Percentiles rank a stretch among this genome's conserved stretches.
Conservation (phyloP, 495 filamentous ascomycete species). For the Opeltia flavorubescens region DNA sequence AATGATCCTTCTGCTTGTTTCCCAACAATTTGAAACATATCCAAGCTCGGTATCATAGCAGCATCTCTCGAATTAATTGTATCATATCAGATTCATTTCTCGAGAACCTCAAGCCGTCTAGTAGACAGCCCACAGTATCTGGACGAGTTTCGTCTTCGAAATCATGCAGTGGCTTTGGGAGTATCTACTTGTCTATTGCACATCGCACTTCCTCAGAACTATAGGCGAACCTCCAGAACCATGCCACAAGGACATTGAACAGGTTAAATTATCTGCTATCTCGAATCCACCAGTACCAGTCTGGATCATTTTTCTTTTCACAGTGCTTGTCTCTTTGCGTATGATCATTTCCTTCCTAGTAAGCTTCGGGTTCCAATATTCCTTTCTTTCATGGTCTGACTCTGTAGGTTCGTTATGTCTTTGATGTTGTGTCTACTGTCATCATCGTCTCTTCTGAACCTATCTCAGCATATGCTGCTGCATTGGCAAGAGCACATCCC, state of each 20-base stretch:
- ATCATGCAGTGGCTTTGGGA: constrained; percentile 11
- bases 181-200: constrained; percentile 16
- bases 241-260: neutral
- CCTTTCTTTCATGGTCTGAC: neutral
- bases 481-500: constrained; percentile 8
- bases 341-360: constrained; percentile 12
- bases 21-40: too few relatives aligned
- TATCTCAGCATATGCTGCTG: constrained; percentile 7
- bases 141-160: too few relatives aligned
- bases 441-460: constrained; percentile 7
- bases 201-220: constrained; percentile 11
- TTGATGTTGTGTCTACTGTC: constrained; percentile 12
- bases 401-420: constrained; percentile 10
- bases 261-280: neutral
- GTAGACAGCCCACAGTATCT: too few relatives aligned
- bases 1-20: neutral
- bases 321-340: constrained; percentile 7
- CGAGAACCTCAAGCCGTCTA: too few relatives aligned
- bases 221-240: constrained; percentile 13
- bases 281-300: constrained; percentile 9
- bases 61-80: too few relatives aligned
- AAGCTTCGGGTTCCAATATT: neutral
- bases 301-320: constrained; percentile 13
- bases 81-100: too few relatives aligned
- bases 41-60: too few relatives aligned